A percentile compares a stretch with the other conserved stretches of the same genome.
These are phyloP conservation scores for Glycine tomentella DNA, from an alignment of 306 rosid species.

Conservation along the genomic window DNA sequence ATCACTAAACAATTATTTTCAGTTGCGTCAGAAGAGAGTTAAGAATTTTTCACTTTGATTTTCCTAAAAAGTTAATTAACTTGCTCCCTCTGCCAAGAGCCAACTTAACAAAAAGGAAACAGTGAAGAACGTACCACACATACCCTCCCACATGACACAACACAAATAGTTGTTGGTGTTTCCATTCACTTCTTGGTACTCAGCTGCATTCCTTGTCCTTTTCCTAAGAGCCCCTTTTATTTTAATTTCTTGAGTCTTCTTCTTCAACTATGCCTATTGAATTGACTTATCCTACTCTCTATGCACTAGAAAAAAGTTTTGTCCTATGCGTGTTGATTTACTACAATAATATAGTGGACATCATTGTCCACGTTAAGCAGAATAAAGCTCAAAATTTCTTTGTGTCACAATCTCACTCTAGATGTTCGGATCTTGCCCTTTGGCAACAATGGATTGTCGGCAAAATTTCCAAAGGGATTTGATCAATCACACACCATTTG, in stretches of 20 bases:
- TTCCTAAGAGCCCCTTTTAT: slow-evolving; percentile 31
- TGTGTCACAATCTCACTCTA: slow-evolving; percentile 52
- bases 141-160: slow-evolving; percentile 34
- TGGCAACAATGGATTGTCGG: slow-evolving; percentile 49
- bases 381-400: slow-evolving; percentile 54
- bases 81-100: slow-evolving; percentile 31
- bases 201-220: slow-evolving; percentile 53
- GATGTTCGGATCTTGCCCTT: slow-evolving; percentile 62
- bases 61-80: slow-evolving; percentile 25
- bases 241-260: slow-evolving; percentile 44
- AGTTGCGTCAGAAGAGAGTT: no score
- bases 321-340: slow-evolving; percentile 50
- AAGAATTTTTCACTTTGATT: slow-evolving; percentile 46
- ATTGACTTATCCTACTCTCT: slow-evolving; percentile 47
- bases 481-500: slow-evolving; percentile 34
- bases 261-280: slow-evolving; percentile 47
- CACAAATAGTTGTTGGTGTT: slow-evolving; percentile 55
- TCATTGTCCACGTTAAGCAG: slow-evolving; percentile 59
- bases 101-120: slow-evolving; percentile 36
- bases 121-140: slow-evolving; percentile 31
- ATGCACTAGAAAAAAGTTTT: slow-evolving; percentile 32
- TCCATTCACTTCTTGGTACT: slow-evolving; percentile 69
- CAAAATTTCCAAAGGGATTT: slow-evolving; percentile 36
- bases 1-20: slow-evolving; percentile 30
- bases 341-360: slow-evolving; percentile 33